These are phyloP conservation scores for Trametes cingulata DNA, from an alignment of 768 basidiomycete species.

Conservation along the genomic window DNA sequence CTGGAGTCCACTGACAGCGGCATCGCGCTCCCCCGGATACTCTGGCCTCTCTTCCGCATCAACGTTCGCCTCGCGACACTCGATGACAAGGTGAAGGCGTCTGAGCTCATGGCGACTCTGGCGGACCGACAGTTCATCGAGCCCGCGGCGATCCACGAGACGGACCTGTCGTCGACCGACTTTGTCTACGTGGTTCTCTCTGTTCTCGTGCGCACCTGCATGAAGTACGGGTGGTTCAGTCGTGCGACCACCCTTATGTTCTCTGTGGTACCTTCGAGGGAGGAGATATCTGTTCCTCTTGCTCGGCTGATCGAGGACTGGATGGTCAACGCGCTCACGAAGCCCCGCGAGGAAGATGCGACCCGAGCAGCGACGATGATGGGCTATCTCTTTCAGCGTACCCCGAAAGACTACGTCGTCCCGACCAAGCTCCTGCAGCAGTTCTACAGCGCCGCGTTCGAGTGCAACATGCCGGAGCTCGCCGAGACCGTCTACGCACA, in stretches of 20 bases:
- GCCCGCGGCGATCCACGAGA: constrained; percentile 43
- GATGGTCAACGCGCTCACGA: background rate
- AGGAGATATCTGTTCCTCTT: background rate
- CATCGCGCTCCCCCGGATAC: constrained; percentile 7
- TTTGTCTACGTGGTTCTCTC: constrained; percentile 50
- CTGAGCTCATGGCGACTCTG: constrained; percentile 52
- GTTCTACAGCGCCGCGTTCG: constrained; percentile 24
- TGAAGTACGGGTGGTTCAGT: constrained; percentile 55
- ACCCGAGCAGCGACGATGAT: background rate
- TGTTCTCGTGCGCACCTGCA: constrained; percentile 51
- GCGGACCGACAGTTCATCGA: constrained; percentile 48
- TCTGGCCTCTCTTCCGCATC: constrained; percentile 44
- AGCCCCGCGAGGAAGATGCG: background rate
- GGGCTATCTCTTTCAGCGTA: constrained; percentile 27
- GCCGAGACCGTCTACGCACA: constrained; percentile 50
- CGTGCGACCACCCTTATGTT: constrained; percentile 44
- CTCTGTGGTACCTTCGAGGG: background rate
- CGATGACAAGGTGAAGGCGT: constrained; percentile 38
- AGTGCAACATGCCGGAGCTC: constrained; percentile 28
- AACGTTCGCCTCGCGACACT: constrained; percentile 43
- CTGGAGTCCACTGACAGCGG: constrained; percentile 3
- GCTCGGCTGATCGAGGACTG: constrained; percentile 10
- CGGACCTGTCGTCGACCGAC: constrained; percentile 40
- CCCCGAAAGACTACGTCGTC: constrained; percentile 23
- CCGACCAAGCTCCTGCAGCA: constrained; percentile 45